These are phyloP conservation scores for Aspergillus latus DNA, from an alignment of 2,329 filamentous ascomycete species.

Conservation along the genomic window DNA sequence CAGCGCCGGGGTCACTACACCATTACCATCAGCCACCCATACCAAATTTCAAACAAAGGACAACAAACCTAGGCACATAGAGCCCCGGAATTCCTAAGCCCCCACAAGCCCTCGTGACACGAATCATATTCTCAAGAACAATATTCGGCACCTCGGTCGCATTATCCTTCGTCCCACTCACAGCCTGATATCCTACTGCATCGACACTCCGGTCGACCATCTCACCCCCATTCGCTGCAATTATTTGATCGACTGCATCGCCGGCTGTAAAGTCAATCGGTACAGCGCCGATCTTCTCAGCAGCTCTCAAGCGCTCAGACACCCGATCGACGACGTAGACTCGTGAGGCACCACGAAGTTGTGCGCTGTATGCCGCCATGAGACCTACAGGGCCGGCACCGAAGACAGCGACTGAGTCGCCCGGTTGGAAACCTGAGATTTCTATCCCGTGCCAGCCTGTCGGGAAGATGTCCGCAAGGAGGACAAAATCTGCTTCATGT, in stretches of 20 bases:
- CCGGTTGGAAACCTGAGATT: conserved; percentile 58
- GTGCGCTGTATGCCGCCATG: conserved; percentile 65
- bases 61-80: conserved; percentile 44
- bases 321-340: conserved; percentile 66
- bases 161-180: conserved; percentile 50
- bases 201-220: conserved; percentile 66
- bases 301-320: conserved; percentile 57
- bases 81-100: conserved; percentile 62
- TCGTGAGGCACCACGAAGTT: conserved; percentile 59
- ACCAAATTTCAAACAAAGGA: not conserved
- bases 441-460: conserved; percentile 30
- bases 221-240: conserved; percentile 53
- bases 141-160: conserved; percentile 57
- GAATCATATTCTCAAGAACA: conserved; percentile 58
- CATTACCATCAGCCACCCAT: not conserved
- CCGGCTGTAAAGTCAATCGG: conserved; percentile 62
- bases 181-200: conserved; percentile 66
- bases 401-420: conserved; percentile 64
- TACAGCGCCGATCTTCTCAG: conserved; percentile 62
- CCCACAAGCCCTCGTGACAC: conserved; percentile 61
- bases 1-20: conserved; percentile 58
- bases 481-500: conserved; percentile 15
- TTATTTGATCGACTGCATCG: conserved; percentile 59
- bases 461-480: conserved; percentile 20
- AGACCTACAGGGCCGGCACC: conserved; percentile 65